Percentiles rank a stretch among this genome's conserved stretches.
Conservation (phyloP, 805 yeast genomes). For the Priceomyces medius region DNA sequence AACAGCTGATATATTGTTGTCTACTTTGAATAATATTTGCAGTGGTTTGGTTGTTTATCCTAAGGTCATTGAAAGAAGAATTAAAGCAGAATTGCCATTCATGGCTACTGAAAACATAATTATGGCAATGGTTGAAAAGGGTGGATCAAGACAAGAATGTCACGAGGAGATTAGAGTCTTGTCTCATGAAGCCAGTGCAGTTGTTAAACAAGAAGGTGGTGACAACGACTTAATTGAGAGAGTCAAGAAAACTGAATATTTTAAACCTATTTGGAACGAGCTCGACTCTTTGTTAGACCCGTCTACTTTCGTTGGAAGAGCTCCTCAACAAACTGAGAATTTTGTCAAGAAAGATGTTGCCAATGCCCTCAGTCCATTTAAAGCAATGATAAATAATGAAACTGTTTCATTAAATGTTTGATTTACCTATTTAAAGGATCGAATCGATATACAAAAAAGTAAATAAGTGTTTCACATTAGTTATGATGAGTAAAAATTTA, state of each 20-base stretch:
- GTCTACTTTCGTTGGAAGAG: slow-evolving; percentile 94
- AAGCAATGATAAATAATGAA: slow-evolving; percentile 57
- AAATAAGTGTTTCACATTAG: too few relatives aligned
- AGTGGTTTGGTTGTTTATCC: slow-evolving; percentile 97
- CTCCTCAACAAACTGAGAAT: slow-evolving; percentile 96
- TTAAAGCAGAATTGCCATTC: slow-evolving; percentile 91
- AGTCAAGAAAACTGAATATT: slow-evolving; percentile 71
- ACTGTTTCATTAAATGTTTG: slow-evolving; percentile 79
- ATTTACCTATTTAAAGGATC: too few relatives aligned
- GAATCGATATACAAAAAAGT: background rate
- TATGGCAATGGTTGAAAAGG: slow-evolving; percentile 99
- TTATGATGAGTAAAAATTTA: too few relatives aligned
- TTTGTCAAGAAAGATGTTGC: slow-evolving; percentile 83
- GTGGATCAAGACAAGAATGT: slow-evolving; percentile 97
- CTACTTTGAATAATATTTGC: slow-evolving; percentile 87
- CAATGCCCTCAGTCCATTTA: slow-evolving; percentile 71
- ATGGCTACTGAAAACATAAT: slow-evolving; percentile 99
- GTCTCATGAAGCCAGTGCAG: slow-evolving; percentile 95
- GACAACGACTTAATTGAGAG: slow-evolving; percentile 96
- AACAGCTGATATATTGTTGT: slow-evolving; percentile 88
- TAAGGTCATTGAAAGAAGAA: slow-evolving; percentile 96
- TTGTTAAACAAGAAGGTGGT: slow-evolving; percentile 97
- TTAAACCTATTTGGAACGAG: slow-evolving; percentile 84
- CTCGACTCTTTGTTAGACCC: slow-evolving; percentile 84
- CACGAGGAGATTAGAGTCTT: slow-evolving; percentile 97